phyloP scores from a whole-genome alignment of 441 rosid genomes.

The Pelargonium australe region DNA sequence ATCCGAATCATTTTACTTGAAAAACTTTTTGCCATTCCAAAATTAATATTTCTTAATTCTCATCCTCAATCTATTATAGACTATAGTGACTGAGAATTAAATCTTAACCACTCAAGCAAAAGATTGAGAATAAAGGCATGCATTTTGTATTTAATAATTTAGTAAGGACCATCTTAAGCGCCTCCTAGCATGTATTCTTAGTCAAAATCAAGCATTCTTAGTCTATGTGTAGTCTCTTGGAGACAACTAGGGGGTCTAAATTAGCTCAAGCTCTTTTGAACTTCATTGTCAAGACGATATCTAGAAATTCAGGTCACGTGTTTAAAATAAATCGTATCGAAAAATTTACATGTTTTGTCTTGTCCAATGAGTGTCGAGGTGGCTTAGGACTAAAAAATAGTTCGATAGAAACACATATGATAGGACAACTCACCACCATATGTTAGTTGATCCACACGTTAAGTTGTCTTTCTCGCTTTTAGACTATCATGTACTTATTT shows the following conservation, averaged over 20 bases:
- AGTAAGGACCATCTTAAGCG: neutral
- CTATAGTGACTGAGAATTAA: neutral
- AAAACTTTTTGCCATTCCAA: neutral
- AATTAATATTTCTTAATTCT: neutral
- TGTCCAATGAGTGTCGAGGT: no score
- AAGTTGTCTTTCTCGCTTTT: no score
- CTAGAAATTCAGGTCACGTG: no score
- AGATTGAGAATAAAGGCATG: neutral
- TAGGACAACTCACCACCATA: no score
- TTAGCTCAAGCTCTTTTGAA: neutral
- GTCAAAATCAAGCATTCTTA: neutral
- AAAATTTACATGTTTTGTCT: no score
- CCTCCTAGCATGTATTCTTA: neutral
- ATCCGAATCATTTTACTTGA: constrained; percentile 1
- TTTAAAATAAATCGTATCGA: no score
- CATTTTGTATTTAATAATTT: neutral
- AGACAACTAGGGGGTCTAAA: neutral
- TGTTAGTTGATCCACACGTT: no score
- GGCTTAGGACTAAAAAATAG: no score
- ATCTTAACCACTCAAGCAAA: constrained; percentile 2
- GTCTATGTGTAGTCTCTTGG: neutral
- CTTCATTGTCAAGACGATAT: no score
- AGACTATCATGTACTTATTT: no score
- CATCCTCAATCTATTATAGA: neutral
- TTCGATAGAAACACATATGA: no score